Evolutionary conservation across 2,329 filamentous ascomycete species (phyloP), one percentile per base, ranked within the genome.

Genomic region (Tricladium varicosporioides): DNA sequence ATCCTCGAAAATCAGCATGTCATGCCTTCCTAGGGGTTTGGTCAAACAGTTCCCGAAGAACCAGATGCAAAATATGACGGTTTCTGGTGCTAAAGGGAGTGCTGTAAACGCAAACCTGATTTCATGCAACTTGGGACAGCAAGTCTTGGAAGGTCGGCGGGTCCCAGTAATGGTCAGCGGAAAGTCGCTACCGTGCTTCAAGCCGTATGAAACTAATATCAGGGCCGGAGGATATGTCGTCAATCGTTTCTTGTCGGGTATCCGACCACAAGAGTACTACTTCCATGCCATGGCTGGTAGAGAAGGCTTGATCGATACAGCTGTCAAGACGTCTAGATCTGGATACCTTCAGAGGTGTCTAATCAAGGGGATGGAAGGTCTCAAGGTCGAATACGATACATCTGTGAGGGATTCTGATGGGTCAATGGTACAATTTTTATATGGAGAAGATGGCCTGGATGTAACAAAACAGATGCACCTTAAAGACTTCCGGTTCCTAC

Each of bases 221-320:
- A 83, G 92, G 65, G 94, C 94, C 51, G 92, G 92, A 67, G 94
- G 94, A 15, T 99, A 96, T 74, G 90, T 99, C 63, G 89, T 90
- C 50, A 91, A 95, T 69, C 91, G 94, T 71, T 99, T 99, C 83
- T 88, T 99, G 80, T 99, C 95, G 19, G 94, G 94, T 59, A 94
- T 99, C 60, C 86, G 93, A 54, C 94, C 94, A 4, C 94, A 99
- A 69, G 95, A 99, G 72, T 99, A 97, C 73, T 99, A 93, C 73
- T 99, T 99, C 79, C 94, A 99, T 82, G 92, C 95, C 74, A 99
- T 99, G 95, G 94, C 93, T 69, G 95, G 95, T 67, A 86, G 94
- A 76, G 95, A 99, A 80, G 94, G 94, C 79, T 79, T 99, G 63
- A 99, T 99, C 70, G 94, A 99, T 81, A 99, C 94, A 16, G 94